Base-by-base conservation (phyloP, 192 early-diverging fungal genomes). In the Podila clonocystis region DNA sequence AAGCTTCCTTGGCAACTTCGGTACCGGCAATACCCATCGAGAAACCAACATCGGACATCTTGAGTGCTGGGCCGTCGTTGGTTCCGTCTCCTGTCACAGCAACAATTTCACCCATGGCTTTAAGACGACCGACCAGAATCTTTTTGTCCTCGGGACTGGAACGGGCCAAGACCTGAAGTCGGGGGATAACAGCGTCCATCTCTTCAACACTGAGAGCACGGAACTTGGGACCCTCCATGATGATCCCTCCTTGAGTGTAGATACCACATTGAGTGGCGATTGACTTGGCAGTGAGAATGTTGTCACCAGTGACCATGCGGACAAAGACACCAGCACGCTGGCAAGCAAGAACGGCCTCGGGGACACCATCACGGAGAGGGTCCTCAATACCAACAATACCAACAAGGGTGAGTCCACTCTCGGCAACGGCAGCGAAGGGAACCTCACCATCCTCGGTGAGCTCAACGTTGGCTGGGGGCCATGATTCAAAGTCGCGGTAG, bases 291-390 rank as follows among this genome's bases (percentile, higher is more conserved):
- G 98, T 99, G 1, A 93, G 83, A 55, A 96, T 67, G 74, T 98
- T 98, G 86, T 99, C 98, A 61, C 98, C 98, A 2, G 98, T 99
- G 22, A 99, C 97, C 98, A 99, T 99, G 17, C 97, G 93, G 55
- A 99, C 95, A 85, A 93, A 89, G 31, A 99, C 94, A 59, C 98
- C 97, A 28, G 98, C 98, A 33, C 89, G 87, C 77, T 92, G 91
- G 79, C 97, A 99, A 20, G 86, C 78, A n/a, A 87, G 80, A 34
- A 99, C 98, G 34, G 97, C 96, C 68, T 93, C 94, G 7, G 93
- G 91, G 4, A 99, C 98, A 62, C 97, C 98, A 3, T 94, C 92
- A 70, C 98, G 94, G 24, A 99, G 85, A 50, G 98, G 98, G 82
- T 99, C 98, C 64, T 97, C 90, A 67, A 99, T 99, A 69, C 97